These are phyloP conservation scores for Xerocomus potaroensis DNA, from an alignment of 768 basidiomycete species.

Conservation along the genomic window DNA sequence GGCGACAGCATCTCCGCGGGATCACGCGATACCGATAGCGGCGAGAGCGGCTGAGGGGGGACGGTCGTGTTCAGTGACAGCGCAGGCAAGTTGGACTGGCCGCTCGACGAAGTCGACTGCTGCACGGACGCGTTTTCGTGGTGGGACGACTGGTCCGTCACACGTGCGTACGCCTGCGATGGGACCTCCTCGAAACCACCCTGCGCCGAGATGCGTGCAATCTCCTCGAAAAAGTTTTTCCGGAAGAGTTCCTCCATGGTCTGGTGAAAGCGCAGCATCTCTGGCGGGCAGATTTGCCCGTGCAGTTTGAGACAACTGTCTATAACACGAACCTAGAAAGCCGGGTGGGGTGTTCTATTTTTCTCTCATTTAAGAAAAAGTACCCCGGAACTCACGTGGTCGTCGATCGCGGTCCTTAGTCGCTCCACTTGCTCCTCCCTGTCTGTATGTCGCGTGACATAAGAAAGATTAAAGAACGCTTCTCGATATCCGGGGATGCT, in stretches of 20 bases:
- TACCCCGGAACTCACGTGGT: constrained; percentile 52
- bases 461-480: constrained; percentile 69
- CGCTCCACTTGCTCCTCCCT: constrained; percentile 68
- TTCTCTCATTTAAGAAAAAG: background rate
- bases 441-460: constrained; percentile 63
- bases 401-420: constrained; percentile 70
- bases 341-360: background rate
- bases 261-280: constrained; percentile 91
- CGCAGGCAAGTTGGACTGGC: constrained; percentile 39
- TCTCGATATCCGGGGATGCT: constrained; percentile 75
- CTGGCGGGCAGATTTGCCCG: constrained; percentile 72
- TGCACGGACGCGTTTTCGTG: constrained; percentile 47
- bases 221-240: constrained; percentile 82
- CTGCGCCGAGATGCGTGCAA: constrained; percentile 61
- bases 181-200: constrained; percentile 48
- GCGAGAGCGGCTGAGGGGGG: constrained; percentile 44
- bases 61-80: constrained; percentile 47
- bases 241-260: constrained; percentile 83
- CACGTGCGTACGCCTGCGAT: constrained; percentile 36
- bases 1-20: constrained; percentile 14
- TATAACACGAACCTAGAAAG: constrained; percentile 66
- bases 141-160: constrained; percentile 44
- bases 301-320: constrained; percentile 84
- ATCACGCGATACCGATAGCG: constrained; percentile 18
- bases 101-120: constrained; percentile 45